phyloP scores from a whole-genome alignment of 73 alveolate genomes.

The Paramecium pentaurelia region DNA sequence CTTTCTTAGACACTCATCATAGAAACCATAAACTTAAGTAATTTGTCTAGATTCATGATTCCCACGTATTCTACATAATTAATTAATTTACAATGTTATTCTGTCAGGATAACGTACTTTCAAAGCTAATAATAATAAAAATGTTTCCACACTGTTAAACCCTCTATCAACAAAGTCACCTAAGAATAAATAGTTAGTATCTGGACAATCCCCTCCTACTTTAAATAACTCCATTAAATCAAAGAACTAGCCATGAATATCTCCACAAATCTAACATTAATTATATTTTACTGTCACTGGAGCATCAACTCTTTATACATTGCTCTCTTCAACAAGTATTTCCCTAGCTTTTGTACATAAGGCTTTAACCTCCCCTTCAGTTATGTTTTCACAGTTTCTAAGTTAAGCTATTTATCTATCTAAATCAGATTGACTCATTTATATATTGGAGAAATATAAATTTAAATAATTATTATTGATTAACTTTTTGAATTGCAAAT shows the following conservation, averaged over 20 bases:
- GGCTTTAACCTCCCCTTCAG: slow-evolving; percentile 90
- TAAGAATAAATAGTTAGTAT: slow-evolving; percentile 88
- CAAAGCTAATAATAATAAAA: slow-evolving; percentile 76
- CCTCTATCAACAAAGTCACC: slow-evolving; percentile 97
- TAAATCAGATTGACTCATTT: slow-evolving; percentile 46
- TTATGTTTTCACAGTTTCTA: slow-evolving; percentile 83
- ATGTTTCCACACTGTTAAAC: slow-evolving; percentile 77
- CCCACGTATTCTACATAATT: slow-evolving; percentile 82
- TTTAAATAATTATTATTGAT: background rate
- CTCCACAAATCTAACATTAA: slow-evolving; percentile 80
- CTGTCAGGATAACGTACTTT: slow-evolving; percentile 75
- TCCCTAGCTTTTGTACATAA: slow-evolving; percentile 93
- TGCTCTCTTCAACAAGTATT: slow-evolving; percentile 88
- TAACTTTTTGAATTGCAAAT: background rate
- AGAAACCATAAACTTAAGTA: slow-evolving; percentile 95
- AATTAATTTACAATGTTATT: slow-evolving; percentile 76
- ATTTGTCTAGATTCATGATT: slow-evolving; percentile 91
- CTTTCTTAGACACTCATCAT: slow-evolving; percentile 89
- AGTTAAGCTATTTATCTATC: slow-evolving; percentile 71
- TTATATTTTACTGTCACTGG: slow-evolving; percentile 80
- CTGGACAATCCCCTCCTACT: slow-evolving; percentile 96
- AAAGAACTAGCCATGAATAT: slow-evolving; percentile 85
- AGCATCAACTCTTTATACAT: slow-evolving; percentile 83
- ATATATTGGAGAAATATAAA: background rate
- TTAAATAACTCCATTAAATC: slow-evolving; percentile 84